phyloP scores from a whole-genome alignment of 2,329 filamentous ascomycete genomes.

The Monosporascus sp. region DNA sequence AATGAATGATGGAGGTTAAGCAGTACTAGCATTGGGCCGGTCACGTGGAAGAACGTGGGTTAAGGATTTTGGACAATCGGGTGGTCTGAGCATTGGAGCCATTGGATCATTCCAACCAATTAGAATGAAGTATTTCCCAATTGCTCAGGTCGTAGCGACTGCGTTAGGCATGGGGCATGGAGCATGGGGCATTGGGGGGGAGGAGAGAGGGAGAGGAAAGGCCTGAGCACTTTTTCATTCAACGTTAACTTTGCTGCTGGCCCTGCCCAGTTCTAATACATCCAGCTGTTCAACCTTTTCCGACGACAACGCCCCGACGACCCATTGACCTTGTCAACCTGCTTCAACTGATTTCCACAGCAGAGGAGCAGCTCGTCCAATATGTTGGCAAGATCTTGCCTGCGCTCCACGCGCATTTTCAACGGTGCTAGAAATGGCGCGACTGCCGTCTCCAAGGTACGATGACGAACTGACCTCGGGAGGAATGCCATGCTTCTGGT shows the following conservation, averaged over 20 bases:
- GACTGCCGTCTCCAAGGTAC: slow-evolving; percentile 70
- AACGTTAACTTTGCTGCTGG: not conserved
- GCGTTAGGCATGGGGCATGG: not conserved
- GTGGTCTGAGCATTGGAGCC: not conserved
- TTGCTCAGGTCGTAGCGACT: not conserved
- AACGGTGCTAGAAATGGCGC: slow-evolving; percentile 70
- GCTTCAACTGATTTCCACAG: slow-evolving; percentile 25
- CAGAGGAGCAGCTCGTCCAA: slow-evolving; percentile 46
- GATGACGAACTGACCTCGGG: slow-evolving; percentile 35
- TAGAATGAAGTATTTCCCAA: slow-evolving; percentile 1
- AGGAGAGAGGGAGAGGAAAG: not conserved
- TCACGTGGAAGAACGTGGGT: not conserved
- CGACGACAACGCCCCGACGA: not conserved
- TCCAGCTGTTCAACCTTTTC: not conserved
- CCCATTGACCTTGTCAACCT: slow-evolving; percentile 20
- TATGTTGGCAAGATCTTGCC: slow-evolving; percentile 91
- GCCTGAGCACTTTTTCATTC: not conserved
- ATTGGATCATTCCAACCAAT: not conserved
- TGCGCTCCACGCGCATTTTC: slow-evolving; percentile 84
- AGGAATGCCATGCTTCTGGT: not conserved
- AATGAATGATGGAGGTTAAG: too few species aligned
- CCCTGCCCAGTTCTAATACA: not conserved
- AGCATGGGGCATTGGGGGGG: not conserved
- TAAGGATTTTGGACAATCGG: too few species aligned
- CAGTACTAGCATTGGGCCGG: not conserved